A percentile compares a stretch with the other conserved stretches of the same genome.
Conservation (phyloP, 768 basidiomycete genomes). For the Floccularia luteovirens region DNA sequence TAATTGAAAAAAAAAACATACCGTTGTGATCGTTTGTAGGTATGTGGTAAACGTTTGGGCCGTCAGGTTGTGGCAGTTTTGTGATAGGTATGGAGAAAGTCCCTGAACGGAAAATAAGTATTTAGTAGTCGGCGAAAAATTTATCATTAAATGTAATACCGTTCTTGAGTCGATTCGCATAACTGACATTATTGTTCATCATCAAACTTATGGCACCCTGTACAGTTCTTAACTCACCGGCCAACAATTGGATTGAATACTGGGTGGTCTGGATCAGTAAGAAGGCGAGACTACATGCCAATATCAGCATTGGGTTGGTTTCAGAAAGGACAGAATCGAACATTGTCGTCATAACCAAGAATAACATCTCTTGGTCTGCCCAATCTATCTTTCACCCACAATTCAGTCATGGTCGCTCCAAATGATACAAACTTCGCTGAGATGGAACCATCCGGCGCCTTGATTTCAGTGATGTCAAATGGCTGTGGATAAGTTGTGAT, state of each 20-base stretch:
- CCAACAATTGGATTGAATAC: conserved; percentile 35
- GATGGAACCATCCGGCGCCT: conserved; percentile 47
- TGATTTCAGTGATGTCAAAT: conserved; percentile 38
- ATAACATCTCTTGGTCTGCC: conserved; percentile 43
- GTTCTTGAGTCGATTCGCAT: conserved; percentile 46
- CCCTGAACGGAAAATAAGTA: conserved; percentile 28
- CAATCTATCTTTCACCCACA: conserved; percentile 47
- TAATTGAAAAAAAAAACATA: conserved; percentile 11
- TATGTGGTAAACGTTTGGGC: conserved; percentile 39
- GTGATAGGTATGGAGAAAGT: conserved; percentile 48
- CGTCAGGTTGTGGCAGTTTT: conserved; percentile 31
- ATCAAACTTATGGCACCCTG: neutral
- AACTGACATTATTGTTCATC: conserved; percentile 17
- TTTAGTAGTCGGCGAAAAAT: neutral
- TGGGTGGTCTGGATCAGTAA: conserved; percentile 38
- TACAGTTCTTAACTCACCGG: conserved; percentile 12
- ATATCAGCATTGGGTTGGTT: neutral
- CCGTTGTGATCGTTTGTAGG: conserved; percentile 44
- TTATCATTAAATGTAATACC: conserved; percentile 19
- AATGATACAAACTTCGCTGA: conserved; percentile 50
- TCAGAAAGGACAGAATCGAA: conserved; percentile 12
- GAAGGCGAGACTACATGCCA: conserved; percentile 22
- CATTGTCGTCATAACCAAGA: conserved; percentile 52
- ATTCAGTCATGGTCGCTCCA: conserved; percentile 47
- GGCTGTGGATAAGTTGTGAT: conserved; percentile 20